Conservation (phyloP, 176 grass and related monocot species). For the Pontederia crassipes region DNA sequence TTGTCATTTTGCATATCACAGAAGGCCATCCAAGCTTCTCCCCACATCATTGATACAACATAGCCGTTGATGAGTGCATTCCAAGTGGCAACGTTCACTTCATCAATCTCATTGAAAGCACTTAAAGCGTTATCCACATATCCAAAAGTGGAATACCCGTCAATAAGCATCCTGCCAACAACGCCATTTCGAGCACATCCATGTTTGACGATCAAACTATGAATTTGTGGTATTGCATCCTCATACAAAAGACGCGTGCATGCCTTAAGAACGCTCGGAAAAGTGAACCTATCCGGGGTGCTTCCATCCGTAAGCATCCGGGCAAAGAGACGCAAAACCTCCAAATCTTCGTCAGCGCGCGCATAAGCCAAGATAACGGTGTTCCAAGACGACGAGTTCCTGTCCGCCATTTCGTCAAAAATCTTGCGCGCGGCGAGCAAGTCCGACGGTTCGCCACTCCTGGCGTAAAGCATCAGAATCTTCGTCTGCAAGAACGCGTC, state of each 20-base stretch:
- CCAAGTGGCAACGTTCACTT: conserved; percentile 37
- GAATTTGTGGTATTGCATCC: conserved; percentile 24
- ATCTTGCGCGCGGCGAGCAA: neutral
- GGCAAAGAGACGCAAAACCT: conserved; percentile 34
- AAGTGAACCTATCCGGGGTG: conserved; percentile 26
- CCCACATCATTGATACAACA: conserved; percentile 24
- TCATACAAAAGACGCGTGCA: conserved; percentile 13
- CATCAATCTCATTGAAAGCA: conserved; percentile 23
- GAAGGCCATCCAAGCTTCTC: conserved; percentile 35
- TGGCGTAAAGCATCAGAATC: conserved; percentile 5
- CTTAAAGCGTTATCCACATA: conserved; percentile 22
- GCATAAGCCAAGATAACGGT: conserved; percentile 30
- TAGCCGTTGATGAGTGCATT: conserved; percentile 36
- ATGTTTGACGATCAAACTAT: conserved; percentile 33
- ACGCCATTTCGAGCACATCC: conserved; percentile 28
- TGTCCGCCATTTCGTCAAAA: neutral
- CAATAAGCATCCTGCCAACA: conserved; percentile 29
- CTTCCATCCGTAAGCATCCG: conserved; percentile 21
- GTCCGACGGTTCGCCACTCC: neutral
- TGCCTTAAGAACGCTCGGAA: conserved; percentile 45
- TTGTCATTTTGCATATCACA: conserved; percentile 14
- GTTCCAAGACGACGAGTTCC: conserved; percentile 19
- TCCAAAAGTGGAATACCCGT: conserved; percentile 18
- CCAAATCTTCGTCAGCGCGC: conserved; percentile 23
- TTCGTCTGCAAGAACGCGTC: conserved; percentile 6